Conservation (phyloP, 164 flowering plant species). For the Cinnamomum chago region DNA sequence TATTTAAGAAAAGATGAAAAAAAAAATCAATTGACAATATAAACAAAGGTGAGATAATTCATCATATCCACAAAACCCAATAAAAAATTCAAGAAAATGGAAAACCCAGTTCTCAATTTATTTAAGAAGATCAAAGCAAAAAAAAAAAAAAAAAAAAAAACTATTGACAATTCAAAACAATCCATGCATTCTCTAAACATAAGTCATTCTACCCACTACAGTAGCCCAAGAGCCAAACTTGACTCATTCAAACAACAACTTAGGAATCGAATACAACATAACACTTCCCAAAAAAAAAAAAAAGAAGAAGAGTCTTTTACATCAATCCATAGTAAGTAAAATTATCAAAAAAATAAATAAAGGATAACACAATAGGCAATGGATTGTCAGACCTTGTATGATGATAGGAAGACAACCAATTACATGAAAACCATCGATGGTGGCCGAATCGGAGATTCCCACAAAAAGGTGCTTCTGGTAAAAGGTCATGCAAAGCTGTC, state of each 20-base stretch:
- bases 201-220: neutral
- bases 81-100: neutral
- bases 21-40: neutral
- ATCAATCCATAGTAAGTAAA: neutral
- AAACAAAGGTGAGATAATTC: neutral
- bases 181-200: neutral
- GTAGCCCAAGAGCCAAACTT: neutral
- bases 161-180: neutral
- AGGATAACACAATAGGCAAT: neutral
- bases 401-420: neutral
- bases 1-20: neutral
- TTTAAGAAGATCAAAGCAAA: neutral
- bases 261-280: neutral
- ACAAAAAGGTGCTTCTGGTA: neutral
- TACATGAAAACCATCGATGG: constrained; percentile 11
- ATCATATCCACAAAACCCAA: neutral
- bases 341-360: neutral
- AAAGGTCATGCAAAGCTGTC: neutral
- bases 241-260: neutral
- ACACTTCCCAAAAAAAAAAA: neutral
- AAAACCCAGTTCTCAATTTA: constrained; percentile 1
- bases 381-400: neutral
- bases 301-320: neutral
- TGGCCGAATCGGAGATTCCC: neutral
- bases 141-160: neutral